Conservation (phyloP, 2,329 filamentous ascomycete species). For the Colletotrichum sublineola region DNA sequence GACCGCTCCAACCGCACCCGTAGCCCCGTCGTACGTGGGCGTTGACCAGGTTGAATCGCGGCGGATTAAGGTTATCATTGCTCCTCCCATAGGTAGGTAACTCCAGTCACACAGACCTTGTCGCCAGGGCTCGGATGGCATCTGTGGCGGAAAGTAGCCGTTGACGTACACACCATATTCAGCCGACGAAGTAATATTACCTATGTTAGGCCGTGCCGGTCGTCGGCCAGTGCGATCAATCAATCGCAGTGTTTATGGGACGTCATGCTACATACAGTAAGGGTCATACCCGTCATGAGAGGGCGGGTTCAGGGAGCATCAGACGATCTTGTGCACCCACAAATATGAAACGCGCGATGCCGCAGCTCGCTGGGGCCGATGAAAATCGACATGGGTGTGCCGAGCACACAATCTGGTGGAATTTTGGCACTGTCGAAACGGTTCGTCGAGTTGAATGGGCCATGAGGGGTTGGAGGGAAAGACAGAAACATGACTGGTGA, state of each 20-base stretch:
- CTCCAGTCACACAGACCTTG: conserved; percentile 23
- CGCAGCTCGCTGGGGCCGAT: conserved; percentile 24
- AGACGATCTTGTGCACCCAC: conserved; percentile 39
- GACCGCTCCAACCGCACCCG: background rate
- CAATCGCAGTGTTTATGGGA: conserved; percentile 10
- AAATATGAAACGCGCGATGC: conserved; percentile 36
- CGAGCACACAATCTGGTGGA: conserved; percentile 7
- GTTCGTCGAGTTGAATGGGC: background rate
- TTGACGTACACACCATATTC: conserved; percentile 10
- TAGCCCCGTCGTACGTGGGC: background rate
- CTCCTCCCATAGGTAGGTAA: background rate
- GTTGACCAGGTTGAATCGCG: conserved; percentile 18
- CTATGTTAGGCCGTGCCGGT: background rate
- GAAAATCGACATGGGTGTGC: conserved; percentile 27
- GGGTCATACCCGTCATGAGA: conserved; percentile 14
- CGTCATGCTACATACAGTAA: conserved; percentile 20
- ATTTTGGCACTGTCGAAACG: conserved; percentile 14
- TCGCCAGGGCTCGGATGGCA: background rate
- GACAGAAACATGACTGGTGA: background rate
- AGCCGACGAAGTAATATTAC: background rate
- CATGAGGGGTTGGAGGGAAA: conserved; percentile 14
- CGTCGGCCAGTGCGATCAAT: conserved; percentile 8
- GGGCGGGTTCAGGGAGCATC: conserved; percentile 25
- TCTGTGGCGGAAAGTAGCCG: conserved; percentile 39
- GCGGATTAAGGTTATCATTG: conserved; percentile 37